These are phyloP conservation scores for Rubia tinctorum DNA, from an alignment of 305 asterid species.

Conservation along the genomic window DNA sequence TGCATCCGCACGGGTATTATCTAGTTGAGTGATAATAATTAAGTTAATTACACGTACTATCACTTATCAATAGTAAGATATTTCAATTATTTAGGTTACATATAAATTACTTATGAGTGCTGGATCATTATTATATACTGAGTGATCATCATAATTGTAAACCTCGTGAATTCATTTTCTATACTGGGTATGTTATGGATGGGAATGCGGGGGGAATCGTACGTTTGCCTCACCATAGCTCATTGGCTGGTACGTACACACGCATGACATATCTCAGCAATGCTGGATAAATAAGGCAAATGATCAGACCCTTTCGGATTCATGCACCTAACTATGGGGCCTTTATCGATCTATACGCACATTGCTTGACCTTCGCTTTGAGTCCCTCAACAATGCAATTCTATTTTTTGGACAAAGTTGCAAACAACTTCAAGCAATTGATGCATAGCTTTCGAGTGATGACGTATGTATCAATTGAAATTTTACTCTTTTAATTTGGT, in stretches of 20 bases:
- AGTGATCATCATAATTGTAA: not conserved
- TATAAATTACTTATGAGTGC: too few relatives aligned
- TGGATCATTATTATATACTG: not conserved
- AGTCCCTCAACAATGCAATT: not conserved
- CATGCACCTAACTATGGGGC: constrained; percentile 16
- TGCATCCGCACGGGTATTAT: too few relatives aligned
- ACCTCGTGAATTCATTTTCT: not conserved
- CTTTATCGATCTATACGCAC: not conserved
- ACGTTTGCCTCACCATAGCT: not conserved
- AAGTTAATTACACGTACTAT: too few relatives aligned
- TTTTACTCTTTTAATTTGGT: too few relatives aligned
- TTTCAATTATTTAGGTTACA: too few relatives aligned
- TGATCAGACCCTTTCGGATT: not conserved
- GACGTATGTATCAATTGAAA: too few relatives aligned
- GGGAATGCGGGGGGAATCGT: constrained; percentile 1
- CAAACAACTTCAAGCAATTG: not conserved
- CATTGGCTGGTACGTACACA: not conserved
- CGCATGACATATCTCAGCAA: not conserved
- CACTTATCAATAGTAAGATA: too few relatives aligned
- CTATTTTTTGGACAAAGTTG: not conserved
- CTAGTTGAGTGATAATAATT: too few relatives aligned
- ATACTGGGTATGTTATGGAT: not conserved
- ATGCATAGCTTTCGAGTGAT: not conserved
- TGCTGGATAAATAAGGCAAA: not conserved
- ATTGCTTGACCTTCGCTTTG: not conserved